Percentiles rank a stretch among this genome's conserved stretches.
Evolutionary conservation across 352 stramenopile genomes (phyloP).

Genomic region (Phytophthora constricta): DNA sequence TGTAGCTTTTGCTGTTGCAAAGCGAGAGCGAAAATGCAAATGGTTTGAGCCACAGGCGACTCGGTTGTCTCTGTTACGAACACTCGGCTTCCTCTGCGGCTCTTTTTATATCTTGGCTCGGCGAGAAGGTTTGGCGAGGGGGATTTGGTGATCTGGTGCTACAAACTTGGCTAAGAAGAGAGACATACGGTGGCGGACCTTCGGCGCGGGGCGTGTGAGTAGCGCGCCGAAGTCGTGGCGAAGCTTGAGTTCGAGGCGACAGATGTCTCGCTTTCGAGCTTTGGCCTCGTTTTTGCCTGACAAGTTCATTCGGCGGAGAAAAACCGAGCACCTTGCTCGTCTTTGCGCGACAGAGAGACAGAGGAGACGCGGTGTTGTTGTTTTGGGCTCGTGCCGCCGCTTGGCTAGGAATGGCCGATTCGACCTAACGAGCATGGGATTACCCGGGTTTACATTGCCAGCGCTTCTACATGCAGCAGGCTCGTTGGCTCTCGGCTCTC

Average conservation of each 20-base stretch:
- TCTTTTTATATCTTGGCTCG: conserved; percentile 17
- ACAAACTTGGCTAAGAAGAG: conserved; percentile 38
- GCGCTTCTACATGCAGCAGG: conserved; percentile 32
- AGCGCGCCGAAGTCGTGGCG: conserved; percentile 36
- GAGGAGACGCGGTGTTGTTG: conserved; percentile 8
- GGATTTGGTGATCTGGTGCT: conserved; percentile 29
- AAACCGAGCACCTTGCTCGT: conserved; percentile 23
- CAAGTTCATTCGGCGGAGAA: conserved; percentile 42
- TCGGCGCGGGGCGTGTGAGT: conserved; percentile 33
- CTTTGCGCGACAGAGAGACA: conserved; percentile 32
- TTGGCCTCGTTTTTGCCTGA: conserved; percentile 14
- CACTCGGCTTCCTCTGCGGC: conserved; percentile 5
- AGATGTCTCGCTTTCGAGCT: conserved; percentile 36
- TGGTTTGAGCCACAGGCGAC: conserved; percentile 23
- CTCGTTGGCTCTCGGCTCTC: no score
- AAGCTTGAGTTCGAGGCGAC: conserved; percentile 36
- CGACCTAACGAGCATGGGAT: conserved; percentile 36
- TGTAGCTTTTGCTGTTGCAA: conserved; percentile 37
- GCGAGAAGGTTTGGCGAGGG: neutral
- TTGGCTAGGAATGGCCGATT: conserved; percentile 27
- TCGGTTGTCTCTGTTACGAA: conserved; percentile 39
- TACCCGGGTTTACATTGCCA: conserved; percentile 19
- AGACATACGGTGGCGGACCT: conserved; percentile 35
- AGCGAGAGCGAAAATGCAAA: conserved; percentile 40
- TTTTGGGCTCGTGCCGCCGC: conserved; percentile 22